Evolutionary conservation across 306 rosid genomes (phyloP).

Genomic region (Prunus kanzakura): DNA sequence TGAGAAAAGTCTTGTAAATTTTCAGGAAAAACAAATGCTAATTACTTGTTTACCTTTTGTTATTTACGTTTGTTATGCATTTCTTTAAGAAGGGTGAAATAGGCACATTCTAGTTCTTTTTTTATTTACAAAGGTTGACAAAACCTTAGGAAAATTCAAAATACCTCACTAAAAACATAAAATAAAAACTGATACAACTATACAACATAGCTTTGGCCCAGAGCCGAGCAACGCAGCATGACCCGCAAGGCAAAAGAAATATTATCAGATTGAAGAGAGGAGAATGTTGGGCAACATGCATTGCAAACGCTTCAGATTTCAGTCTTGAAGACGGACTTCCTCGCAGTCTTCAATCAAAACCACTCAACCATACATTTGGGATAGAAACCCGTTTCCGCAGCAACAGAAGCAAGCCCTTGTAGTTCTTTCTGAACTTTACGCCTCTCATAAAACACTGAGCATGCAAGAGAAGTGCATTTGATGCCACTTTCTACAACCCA

Average conservation of each 20-base stretch:
- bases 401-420: slow-evolving; percentile 58
- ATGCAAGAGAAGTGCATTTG: slow-evolving; percentile 81
- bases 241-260: too few species aligned
- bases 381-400: slow-evolving; percentile 64
- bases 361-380: slow-evolving; percentile 75
- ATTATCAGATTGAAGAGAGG: neutral
- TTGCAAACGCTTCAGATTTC: neutral
- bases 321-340: neutral
- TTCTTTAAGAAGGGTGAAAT: too few species aligned
- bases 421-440: slow-evolving; percentile 82
- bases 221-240: too few species aligned
- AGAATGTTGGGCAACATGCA: neutral
- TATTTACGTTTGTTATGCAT: too few species aligned
- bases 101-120: too few species aligned
- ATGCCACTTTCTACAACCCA: slow-evolving; percentile 60
- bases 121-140: too few species aligned
- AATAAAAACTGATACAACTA: neutral
- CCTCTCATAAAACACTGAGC: slow-evolving; percentile 81
- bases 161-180: too few species aligned
- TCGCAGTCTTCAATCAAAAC: slow-evolving; percentile 49
- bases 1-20: too few species aligned
- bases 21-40: too few species aligned
- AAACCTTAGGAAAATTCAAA: too few species aligned
- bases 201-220: neutral
- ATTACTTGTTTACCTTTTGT: too few species aligned